Conservation (phyloP, 257 asterid species). For the Vinca minor region DNA sequence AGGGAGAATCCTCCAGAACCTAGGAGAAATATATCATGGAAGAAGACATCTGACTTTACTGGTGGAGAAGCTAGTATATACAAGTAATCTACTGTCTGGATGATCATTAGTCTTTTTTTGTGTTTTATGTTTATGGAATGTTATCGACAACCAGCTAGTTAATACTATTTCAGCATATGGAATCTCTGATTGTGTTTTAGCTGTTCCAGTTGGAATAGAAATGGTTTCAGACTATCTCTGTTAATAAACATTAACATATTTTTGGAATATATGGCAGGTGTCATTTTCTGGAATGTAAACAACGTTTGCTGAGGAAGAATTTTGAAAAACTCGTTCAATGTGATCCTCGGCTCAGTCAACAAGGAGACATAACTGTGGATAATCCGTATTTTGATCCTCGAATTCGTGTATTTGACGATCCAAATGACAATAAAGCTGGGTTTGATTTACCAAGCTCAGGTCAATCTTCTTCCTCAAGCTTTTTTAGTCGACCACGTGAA, state of each 20-base stretch:
- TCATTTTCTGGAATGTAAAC: slow-evolving; percentile 81
- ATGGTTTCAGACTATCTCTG: neutral
- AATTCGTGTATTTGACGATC: slow-evolving; percentile 44
- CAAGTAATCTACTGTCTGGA: slow-evolving; percentile 33
- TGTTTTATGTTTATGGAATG: neutral
- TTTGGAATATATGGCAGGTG: slow-evolving; percentile 36
- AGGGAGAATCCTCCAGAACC: slow-evolving; percentile 94
- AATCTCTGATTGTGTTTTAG: neutral
- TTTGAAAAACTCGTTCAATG: slow-evolving; percentile 90
- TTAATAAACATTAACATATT: slow-evolving; percentile 1
- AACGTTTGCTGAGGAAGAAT: slow-evolving; percentile 79
- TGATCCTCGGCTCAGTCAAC: slow-evolving; percentile 92
- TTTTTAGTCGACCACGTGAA: slow-evolving; percentile 38
- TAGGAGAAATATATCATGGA: slow-evolving; percentile 89
- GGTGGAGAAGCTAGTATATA: slow-evolving; percentile 76
- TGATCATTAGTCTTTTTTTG: neutral
- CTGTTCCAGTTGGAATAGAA: neutral
- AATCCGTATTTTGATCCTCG: slow-evolving; percentile 71
- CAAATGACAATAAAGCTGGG: slow-evolving; percentile 30
- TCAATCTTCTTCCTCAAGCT: slow-evolving; percentile 62
- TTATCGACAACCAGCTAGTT: neutral
- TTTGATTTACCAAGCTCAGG: slow-evolving; percentile 63
- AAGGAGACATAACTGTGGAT: slow-evolving; percentile 60
- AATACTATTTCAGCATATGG: neutral
- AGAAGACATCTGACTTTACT: slow-evolving; percentile 87